Conservation (phyloP, 2,329 filamentous ascomycete species). For the Trichoderma semiorbis region DNA sequence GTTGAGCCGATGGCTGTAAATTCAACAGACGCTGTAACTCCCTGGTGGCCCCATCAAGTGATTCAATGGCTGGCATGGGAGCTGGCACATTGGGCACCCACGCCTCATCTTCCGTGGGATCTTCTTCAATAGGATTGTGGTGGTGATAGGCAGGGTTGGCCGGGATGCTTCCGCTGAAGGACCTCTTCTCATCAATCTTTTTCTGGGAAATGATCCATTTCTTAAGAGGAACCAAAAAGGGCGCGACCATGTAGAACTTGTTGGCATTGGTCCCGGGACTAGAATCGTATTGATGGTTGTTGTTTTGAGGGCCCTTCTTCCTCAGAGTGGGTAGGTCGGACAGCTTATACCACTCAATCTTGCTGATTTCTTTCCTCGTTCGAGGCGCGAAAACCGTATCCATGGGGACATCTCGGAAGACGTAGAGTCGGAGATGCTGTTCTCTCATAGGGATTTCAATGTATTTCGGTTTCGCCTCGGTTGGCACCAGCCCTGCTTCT, state of each 20-base stretch:
- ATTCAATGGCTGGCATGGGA: slow-evolving; percentile 39
- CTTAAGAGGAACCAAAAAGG: slow-evolving; percentile 80
- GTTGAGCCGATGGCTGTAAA: slow-evolving; percentile 51
- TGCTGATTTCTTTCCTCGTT: slow-evolving; percentile 96
- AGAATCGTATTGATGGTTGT: slow-evolving; percentile 50
- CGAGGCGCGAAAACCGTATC: slow-evolving; percentile 84
- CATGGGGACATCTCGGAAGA: slow-evolving; percentile 84
- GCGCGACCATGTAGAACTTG: slow-evolving; percentile 98
- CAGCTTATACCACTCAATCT: slow-evolving; percentile 91
- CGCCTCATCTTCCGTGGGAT: slow-evolving; percentile 61
- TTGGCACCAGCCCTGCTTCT: slow-evolving; percentile 70
- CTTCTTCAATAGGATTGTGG: slow-evolving; percentile 48
- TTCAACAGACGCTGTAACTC: slow-evolving; percentile 55
- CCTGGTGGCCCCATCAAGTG: slow-evolving; percentile 48
- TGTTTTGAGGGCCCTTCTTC: slow-evolving; percentile 57
- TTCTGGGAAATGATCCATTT: slow-evolving; percentile 88
- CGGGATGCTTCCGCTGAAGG: slow-evolving; percentile 37
- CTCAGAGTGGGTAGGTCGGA: slow-evolving; percentile 81
- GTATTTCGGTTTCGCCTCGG: slow-evolving; percentile 69
- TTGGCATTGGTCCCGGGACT: slow-evolving; percentile 61
- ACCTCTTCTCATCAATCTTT: slow-evolving; percentile 60
- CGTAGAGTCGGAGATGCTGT: slow-evolving; percentile 88
- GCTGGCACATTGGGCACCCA: slow-evolving; percentile 36
- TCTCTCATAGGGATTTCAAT: slow-evolving; percentile 89
- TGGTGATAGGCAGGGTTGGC: slow-evolving; percentile 42